Percentiles rank a stretch among this genome's conserved stretches.
These are phyloP conservation scores for Iodosphaeria phyllophila DNA, from an alignment of 2,329 filamentous ascomycete genomes.

Conservation along the genomic window DNA sequence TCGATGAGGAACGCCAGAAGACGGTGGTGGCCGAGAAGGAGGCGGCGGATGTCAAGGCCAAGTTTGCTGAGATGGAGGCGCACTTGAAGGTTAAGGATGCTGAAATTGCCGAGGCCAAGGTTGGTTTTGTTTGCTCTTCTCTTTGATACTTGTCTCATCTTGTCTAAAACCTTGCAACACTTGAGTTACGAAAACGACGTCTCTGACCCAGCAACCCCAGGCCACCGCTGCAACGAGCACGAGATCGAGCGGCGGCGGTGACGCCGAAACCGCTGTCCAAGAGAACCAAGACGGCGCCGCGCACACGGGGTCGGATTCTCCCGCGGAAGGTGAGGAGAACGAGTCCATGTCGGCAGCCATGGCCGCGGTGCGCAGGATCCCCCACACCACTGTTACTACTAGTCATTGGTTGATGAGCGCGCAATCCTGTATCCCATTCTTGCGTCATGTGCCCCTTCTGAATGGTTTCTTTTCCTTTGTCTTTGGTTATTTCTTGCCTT, in stretches of 20 bases:
- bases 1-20: slow-evolving; percentile 35
- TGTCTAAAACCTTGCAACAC: slow-evolving; percentile 2
- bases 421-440: slow-evolving; percentile 4
- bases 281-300: slow-evolving; percentile 15
- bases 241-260: slow-evolving; percentile 5
- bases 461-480: slow-evolving; percentile 1
- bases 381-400: slow-evolving; percentile 18
- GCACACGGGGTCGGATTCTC: slow-evolving; percentile 13
- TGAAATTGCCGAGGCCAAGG: slow-evolving; percentile 42
- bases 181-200: slow-evolving; percentile 3
- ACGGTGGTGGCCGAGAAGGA: slow-evolving; percentile 12
- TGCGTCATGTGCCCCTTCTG: slow-evolving; percentile 5
- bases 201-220: slow-evolving; percentile 12
- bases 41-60: slow-evolving; percentile 11
- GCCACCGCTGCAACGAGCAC: slow-evolving; percentile 6
- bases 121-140: slow-evolving; percentile 12
- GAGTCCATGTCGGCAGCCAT: slow-evolving; percentile 47
- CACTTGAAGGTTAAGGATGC: slow-evolving; percentile 37
- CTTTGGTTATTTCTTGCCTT: background rate
- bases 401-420: no score
- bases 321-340: slow-evolving; percentile 39
- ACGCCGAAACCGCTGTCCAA: slow-evolving; percentile 23
- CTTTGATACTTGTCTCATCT: slow-evolving; percentile 2
- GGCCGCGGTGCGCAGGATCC: slow-evolving; percentile 44
- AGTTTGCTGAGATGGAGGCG: slow-evolving; percentile 18